Evolutionary conservation across 805 yeast genomes (phyloP).

Genomic region (Tetrapisispora pingtungensis): DNA sequence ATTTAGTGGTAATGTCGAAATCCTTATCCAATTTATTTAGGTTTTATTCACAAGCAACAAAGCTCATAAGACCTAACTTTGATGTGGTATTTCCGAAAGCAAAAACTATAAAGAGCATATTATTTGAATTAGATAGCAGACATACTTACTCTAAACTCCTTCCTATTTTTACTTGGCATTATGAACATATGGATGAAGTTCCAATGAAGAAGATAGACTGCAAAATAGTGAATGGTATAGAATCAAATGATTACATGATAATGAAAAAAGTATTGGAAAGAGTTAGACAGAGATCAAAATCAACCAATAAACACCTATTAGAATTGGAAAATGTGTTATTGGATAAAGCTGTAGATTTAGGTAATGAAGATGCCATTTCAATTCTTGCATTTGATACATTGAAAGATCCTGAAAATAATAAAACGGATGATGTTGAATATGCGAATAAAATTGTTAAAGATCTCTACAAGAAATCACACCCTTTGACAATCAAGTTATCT

Average conservation of each 20-base stretch:
- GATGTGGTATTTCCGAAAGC: constrained; percentile 48
- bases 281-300: constrained; percentile 49
- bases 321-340: constrained; percentile 56
- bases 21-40: neutral
- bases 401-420: constrained; percentile 13
- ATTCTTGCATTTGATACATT: constrained; percentile 61
- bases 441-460: constrained; percentile 54
- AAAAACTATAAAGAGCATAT: constrained; percentile 43
- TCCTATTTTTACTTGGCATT: constrained; percentile 44
- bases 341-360: constrained; percentile 77
- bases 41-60: neutral
- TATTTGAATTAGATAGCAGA: constrained; percentile 59
- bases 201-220: neutral
- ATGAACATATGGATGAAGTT: constrained; percentile 25
- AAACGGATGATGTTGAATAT: constrained; percentile 41
- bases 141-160: constrained; percentile 43
- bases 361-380: constrained; percentile 72
- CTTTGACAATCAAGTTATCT: constrained; percentile 63
- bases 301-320: constrained; percentile 45
- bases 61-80: constrained; percentile 29
- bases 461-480: constrained; percentile 52
- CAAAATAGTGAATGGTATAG: neutral
- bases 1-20: neutral
- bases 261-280: constrained; percentile 59
- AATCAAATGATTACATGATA: constrained; percentile 42